Conservation (phyloP, 257 asterid species). For the Solanum sitiens region DNA sequence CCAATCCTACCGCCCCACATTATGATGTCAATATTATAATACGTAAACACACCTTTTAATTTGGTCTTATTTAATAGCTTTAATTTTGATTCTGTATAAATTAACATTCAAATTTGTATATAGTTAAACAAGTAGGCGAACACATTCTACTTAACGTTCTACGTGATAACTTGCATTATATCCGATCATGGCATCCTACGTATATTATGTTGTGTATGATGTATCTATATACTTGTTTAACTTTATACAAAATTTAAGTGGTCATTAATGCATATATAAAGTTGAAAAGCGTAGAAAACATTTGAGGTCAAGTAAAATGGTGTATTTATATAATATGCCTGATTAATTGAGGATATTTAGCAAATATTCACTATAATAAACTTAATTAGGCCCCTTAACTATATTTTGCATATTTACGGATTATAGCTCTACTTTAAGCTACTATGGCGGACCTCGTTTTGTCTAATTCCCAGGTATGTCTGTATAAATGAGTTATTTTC, state of each 20-base stretch:
- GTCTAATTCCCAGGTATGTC: no score
- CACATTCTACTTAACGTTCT: no score
- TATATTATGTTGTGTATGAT: no score
- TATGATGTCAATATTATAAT: neutral
- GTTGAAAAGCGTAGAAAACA: neutral
- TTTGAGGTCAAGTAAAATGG: neutral
- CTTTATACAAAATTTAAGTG: neutral
- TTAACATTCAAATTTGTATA: no score
- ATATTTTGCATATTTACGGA: no score
- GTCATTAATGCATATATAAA: neutral
- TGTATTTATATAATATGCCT: neutral
- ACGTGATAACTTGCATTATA: neutral
- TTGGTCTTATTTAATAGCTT: neutral
- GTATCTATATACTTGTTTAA: no score
- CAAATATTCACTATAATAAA: neutral
- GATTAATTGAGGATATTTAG: neutral
- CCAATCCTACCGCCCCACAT: neutral
- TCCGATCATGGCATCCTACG: fast-evolving
- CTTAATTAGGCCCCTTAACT: neutral
- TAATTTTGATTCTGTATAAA: no score
- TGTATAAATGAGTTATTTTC: neutral
- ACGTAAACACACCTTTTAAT: no score
- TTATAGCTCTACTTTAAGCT: neutral
- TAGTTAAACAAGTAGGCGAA: no score
- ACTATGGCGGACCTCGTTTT: neutral